A percentile compares a stretch with the other conserved stretches of the same genome.
Evolutionary conservation across 306 rosid species (phyloP).

Genomic region (Geum urbanum): DNA sequence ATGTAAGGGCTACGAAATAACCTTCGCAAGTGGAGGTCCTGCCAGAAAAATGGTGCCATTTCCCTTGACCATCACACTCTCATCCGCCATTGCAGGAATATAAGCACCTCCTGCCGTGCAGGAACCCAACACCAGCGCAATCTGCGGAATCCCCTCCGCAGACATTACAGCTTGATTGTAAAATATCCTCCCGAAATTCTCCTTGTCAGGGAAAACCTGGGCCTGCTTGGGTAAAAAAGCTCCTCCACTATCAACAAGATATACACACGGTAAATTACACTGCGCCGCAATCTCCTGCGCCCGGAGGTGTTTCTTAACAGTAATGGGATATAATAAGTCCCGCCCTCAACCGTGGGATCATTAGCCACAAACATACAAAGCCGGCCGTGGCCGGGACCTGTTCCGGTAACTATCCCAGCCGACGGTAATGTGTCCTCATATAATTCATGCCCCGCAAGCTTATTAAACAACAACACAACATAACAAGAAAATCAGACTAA

Average conservation of each 20-base stretch:
- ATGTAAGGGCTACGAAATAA: slow-evolving; percentile 28
- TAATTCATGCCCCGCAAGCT: slow-evolving; percentile 94
- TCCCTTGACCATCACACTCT: slow-evolving; percentile 98
- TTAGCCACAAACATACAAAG: slow-evolving; percentile 97
- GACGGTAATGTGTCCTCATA: slow-evolving; percentile 80
- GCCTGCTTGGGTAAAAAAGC: slow-evolving; percentile 99
- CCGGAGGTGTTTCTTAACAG: slow-evolving; percentile 95
- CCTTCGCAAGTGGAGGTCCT: slow-evolving; percentile 97
- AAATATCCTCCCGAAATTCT: slow-evolving; percentile 92
- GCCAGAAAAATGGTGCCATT: slow-evolving; percentile 93
- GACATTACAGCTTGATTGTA: slow-evolving; percentile 89
- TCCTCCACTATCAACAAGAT: slow-evolving; percentile 97
- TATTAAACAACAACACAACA: slow-evolving; percentile 27
- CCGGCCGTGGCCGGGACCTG: slow-evolving; percentile 84
- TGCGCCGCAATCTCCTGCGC: slow-evolving; percentile 89
- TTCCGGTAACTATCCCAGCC: slow-evolving; percentile 85
- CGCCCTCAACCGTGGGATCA: slow-evolving; percentile 95
- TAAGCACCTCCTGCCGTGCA: slow-evolving; percentile 99
- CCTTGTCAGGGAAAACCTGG: slow-evolving; percentile 86
- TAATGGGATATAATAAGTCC: slow-evolving; percentile 89
- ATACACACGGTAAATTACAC: slow-evolving; percentile 83
- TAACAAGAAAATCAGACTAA: background rate
- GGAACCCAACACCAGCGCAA: slow-evolving; percentile 89
- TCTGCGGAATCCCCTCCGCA: slow-evolving; percentile 80
- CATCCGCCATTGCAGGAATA: slow-evolving; percentile 99